These are phyloP conservation scores for Pseudocercospora fijiensis DNA, from an alignment of 2,329 filamentous ascomycete genomes.

Conservation along the genomic window DNA sequence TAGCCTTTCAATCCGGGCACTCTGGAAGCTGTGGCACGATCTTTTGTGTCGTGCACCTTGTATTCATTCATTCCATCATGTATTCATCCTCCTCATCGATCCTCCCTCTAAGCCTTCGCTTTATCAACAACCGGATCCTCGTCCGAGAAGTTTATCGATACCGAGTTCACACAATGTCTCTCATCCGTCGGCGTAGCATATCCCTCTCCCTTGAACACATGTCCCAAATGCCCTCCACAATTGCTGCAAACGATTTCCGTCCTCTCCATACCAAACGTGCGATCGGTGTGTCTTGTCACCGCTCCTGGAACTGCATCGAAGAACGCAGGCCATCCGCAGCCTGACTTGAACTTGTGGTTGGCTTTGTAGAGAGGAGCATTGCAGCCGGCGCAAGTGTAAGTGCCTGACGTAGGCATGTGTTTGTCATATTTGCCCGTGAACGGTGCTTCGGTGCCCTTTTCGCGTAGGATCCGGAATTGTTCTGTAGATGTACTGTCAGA, in stretches of 20 bases:
- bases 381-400: constrained; percentile 88
- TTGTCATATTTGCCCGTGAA: constrained; percentile 83
- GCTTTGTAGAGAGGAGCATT: constrained; percentile 87
- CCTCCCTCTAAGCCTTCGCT: constrained; percentile 27
- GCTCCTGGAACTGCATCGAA: constrained; percentile 93
- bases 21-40: background rate
- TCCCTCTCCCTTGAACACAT: constrained; percentile 89
- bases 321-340: constrained; percentile 97
- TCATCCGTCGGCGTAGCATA: constrained; percentile 86
- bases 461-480: constrained; percentile 88
- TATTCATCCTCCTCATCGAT: background rate
- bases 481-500: constrained; percentile 55
- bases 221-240: constrained; percentile 87
- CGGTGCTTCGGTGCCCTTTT: constrained; percentile 86
- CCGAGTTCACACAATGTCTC: constrained; percentile 93
- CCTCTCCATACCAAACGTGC: constrained; percentile 73
- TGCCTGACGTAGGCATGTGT: constrained; percentile 71
- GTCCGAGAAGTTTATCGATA: constrained; percentile 80
- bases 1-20: background rate
- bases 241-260: constrained; percentile 94
- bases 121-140: constrained; percentile 54
- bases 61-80: background rate
- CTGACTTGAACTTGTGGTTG: constrained; percentile 90
- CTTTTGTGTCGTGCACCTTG: background rate
- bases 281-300: constrained; percentile 77